A percentile compares a stretch with the other conserved stretches of the same genome.
phyloP scores from a whole-genome alignment of 345 rosid genomes.

The Gossypium turneri region DNA sequence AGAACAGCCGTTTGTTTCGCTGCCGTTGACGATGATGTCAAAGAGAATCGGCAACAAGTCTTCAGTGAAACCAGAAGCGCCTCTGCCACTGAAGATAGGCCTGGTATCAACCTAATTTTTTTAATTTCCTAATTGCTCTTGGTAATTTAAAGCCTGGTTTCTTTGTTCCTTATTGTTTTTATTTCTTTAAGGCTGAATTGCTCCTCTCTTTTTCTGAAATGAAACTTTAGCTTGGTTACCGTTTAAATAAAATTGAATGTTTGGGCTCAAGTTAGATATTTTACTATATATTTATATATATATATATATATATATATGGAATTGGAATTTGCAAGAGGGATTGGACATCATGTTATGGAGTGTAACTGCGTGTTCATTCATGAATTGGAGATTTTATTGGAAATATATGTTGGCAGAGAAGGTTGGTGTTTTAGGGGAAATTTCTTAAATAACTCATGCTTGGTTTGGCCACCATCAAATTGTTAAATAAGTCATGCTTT shows the following conservation, averaged over 20 bases:
- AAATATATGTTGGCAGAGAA: too few relatives aligned
- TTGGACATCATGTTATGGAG: too few relatives aligned
- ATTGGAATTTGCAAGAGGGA: too few relatives aligned
- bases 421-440: too few relatives aligned
- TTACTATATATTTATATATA: neutral
- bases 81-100: slow-evolving; percentile 42
- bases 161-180: neutral
- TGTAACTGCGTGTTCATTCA: too few relatives aligned
- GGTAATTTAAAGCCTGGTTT: neutral
- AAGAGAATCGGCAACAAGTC: neutral
- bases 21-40: slow-evolving; percentile 30
- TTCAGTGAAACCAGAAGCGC: neutral
- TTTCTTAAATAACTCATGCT: too few relatives aligned
- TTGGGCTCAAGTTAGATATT: neutral
- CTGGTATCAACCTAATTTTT: slow-evolving; percentile 36
- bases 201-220: neutral
- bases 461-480: too few relatives aligned
- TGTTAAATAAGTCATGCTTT: too few relatives aligned
- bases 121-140: neutral
- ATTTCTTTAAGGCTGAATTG: neutral
- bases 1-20: slow-evolving; percentile 35
- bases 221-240: neutral
- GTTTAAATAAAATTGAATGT: neutral
- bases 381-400: too few relatives aligned
- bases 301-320: too few relatives aligned